Percentiles rank a stretch among this genome's conserved stretches.
Conservation (phyloP, 495 filamentous ascomycete genomes). For the Delitschia confertaspora region DNA sequence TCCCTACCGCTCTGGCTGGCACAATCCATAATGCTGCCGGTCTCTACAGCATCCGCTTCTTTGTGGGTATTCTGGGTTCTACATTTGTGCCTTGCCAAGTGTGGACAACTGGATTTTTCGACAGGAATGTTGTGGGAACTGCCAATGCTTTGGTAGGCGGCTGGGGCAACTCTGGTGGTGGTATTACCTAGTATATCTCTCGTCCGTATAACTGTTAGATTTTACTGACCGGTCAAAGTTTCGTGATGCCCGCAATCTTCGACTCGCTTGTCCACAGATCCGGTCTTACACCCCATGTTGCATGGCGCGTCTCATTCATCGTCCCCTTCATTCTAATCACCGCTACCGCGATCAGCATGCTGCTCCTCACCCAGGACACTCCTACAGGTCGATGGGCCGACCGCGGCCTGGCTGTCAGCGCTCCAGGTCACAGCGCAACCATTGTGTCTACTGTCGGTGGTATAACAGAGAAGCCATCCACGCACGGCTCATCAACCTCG, state of each 20-base stretch:
- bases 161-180: slow-evolving; percentile 84
- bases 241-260: slow-evolving; percentile 89
- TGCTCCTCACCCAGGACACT: slow-evolving; percentile 72
- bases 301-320: slow-evolving; percentile 79
- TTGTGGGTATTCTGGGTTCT: slow-evolving; percentile 84
- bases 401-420: slow-evolving; percentile 40
- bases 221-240: slow-evolving; percentile 33
- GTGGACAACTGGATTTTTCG: slow-evolving; percentile 92
- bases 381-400: slow-evolving; percentile 79
- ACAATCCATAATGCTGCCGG: slow-evolving; percentile 61
- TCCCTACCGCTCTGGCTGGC: slow-evolving; percentile 78
- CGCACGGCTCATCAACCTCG: slow-evolving; percentile 29
- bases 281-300: slow-evolving; percentile 53
- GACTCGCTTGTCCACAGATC: slow-evolving; percentile 60
- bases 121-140: slow-evolving; percentile 88
- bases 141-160: slow-evolving; percentile 83
- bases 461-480: slow-evolving; percentile 47
- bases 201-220: too few species aligned
- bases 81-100: slow-evolving; percentile 93
- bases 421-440: slow-evolving; percentile 18
- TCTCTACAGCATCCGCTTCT: slow-evolving; percentile 75
- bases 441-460: slow-evolving; percentile 48
- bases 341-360: slow-evolving; percentile 53
- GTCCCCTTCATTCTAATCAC: slow-evolving; percentile 74
- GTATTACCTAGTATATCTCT: slow-evolving; percentile 52